Conservation (phyloP, 805 yeast species). For the Candida lessepsii region DNA sequence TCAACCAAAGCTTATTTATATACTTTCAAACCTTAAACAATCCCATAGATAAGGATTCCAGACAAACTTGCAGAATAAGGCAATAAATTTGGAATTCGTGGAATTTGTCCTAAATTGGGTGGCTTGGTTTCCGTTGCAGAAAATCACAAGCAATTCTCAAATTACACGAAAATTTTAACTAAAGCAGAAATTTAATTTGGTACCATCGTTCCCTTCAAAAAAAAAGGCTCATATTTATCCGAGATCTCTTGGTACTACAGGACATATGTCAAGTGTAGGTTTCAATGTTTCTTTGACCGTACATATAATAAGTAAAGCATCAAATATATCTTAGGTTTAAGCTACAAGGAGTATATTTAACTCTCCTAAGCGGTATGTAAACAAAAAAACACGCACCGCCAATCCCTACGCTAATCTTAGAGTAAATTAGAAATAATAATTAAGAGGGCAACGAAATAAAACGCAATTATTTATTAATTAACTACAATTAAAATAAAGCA, state of each 20-base stretch:
- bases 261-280: too few species aligned
- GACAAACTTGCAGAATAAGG: neutral
- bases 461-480: constrained; percentile 6
- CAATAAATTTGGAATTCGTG: too few species aligned
- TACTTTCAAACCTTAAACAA: too few species aligned
- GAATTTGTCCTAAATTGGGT: constrained; percentile 1
- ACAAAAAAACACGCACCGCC: neutral
- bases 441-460: neutral
- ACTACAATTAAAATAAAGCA: constrained; percentile 40
- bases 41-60: too few species aligned
- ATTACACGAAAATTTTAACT: neutral
- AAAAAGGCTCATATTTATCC: too few species aligned
- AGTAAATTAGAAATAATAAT: neutral
- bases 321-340: too few species aligned
- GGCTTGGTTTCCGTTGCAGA: neutral
- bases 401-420: neutral
- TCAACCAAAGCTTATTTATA: too few species aligned
- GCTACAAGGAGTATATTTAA: too few species aligned
- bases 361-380: too few species aligned
- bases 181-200: neutral
- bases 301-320: too few species aligned
- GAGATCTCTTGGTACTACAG: too few species aligned
- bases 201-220: constrained; percentile 2
- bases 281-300: too few species aligned
- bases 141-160: neutral